phyloP scores from a whole-genome alignment of 495 filamentous ascomycete genomes.

The Xylaria acuta region DNA sequence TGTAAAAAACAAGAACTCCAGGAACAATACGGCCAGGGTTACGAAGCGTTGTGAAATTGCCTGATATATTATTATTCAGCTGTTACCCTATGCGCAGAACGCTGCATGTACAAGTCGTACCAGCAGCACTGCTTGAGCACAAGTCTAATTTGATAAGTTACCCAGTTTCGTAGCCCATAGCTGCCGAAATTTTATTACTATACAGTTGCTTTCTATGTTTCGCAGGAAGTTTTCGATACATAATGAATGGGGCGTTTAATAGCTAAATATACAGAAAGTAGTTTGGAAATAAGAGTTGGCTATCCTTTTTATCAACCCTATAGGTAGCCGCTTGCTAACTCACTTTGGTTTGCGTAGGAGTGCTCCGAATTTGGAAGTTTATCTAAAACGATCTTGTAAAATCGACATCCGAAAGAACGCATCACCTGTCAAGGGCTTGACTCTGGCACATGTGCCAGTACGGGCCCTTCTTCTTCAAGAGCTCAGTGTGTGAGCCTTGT shows the following conservation, averaged over 20 bases:
- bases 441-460: constrained; percentile 60
- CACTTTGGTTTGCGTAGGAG: not conserved
- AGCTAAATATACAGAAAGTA: not conserved
- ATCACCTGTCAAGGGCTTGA: constrained; percentile 40
- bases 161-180: not conserved
- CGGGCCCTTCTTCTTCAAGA: constrained; percentile 58
- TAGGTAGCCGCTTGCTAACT: not conserved
- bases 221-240: not conserved
- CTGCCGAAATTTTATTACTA: not conserved
- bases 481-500: constrained; percentile 58
- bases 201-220: not conserved
- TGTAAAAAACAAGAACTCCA: not conserved
- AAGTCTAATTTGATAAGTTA: not conserved
- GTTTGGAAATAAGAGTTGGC: not conserved
- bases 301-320: not conserved
- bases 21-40: not conserved
- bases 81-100: not conserved
- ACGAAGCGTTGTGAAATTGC: not conserved
- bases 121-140: not conserved
- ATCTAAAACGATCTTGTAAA: not conserved
- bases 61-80: not conserved
- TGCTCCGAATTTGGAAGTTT: not conserved
- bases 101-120: not conserved
- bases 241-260: not conserved
- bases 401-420: not conserved